phyloP scores from a whole-genome alignment of 2,329 filamentous ascomycete species.

The Phialophora macrospora region DNA sequence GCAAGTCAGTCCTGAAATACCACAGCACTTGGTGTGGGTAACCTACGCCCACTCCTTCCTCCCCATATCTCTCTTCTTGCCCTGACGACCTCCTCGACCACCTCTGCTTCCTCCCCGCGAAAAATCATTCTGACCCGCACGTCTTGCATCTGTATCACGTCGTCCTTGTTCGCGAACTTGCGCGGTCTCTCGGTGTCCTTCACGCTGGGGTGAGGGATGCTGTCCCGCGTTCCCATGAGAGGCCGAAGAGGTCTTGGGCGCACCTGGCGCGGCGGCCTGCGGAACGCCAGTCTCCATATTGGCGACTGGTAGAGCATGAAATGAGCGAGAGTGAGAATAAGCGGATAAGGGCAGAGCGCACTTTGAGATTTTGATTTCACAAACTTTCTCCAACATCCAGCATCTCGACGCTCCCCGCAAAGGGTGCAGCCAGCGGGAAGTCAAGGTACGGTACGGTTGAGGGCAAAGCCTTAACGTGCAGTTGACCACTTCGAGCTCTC shows the following conservation, averaged over 20 bases:
- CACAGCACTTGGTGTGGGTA: constrained; percentile 26
- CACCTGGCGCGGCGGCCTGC: constrained; percentile 17
- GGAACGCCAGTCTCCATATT: constrained; percentile 25
- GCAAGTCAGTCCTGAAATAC: constrained; percentile 52
- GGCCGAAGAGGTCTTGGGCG: constrained; percentile 6
- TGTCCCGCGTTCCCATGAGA: not conserved
- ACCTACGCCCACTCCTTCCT: constrained; percentile 68
- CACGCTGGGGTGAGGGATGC: not conserved
- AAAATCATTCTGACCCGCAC: constrained; percentile 32
- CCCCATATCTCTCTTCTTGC: constrained; percentile 69
- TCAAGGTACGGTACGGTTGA: not conserved
- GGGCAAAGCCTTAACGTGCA: not conserved
- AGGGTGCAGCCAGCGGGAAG: not conserved
- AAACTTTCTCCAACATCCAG: not conserved
- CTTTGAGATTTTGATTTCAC: constrained; percentile 11
- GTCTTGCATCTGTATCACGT: constrained; percentile 20
- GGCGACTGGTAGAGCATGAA: constrained; percentile 28
- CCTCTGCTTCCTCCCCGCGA: constrained; percentile 35
- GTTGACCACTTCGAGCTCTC: not conserved
- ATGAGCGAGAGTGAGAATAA: not conserved
- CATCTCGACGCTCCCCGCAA: constrained; percentile 2
- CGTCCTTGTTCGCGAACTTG: constrained; percentile 19
- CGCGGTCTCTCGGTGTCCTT: constrained; percentile 2
- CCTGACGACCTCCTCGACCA: constrained; percentile 39
- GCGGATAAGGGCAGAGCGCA: not conserved